Base-by-base conservation (phyloP, 495 filamentous ascomycete species). In the Hapsidospora chrysogenum region DNA sequence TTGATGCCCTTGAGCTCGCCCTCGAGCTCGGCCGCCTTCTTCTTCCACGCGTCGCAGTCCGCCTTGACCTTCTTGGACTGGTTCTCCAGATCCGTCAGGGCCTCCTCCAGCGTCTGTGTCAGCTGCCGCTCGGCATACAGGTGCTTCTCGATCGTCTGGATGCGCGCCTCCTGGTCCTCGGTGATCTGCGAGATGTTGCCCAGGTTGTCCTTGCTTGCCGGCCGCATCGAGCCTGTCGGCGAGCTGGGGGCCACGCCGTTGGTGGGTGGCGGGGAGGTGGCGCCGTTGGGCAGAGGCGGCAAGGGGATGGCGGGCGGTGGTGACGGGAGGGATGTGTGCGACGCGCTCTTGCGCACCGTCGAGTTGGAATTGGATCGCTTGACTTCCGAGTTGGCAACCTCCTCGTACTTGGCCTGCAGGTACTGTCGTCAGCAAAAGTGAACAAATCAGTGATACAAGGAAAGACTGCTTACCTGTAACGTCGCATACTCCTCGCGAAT, bases 131-230 rank as follows among this genome's bases (percentile, higher is more conserved):
- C 89, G 17, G 92, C 86, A 41, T 78, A 79, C 20, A 97, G 71
- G 50, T 96, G 85, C 63, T 94, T 94, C 63, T 96, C 89, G 42
- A 97, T 93, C 17, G 85, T 87, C 31, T 79, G 76, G 49, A 97
- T 92, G 31, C 85, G 87, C 26, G 80, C 76, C 53, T 96, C 92
- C 50, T 93, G 85, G 42, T 97, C 89, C 44, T 96, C 87, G 48
- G 82, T 74, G 33, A 81, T 71, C 41, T 85, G 80, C 18, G 70
- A 63, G 31, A 66, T 63, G 33, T 71, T 74, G n/a, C n/a, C n/a
- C 38, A 87, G 66, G 19, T 39, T 32, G 45, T 95, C 86, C 45
- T 87, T 92, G 61, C 78, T 85, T 11, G 74, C 64, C 37, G 84
- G 84, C 5, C 83, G 76, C 17, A 23, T 8, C 32, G 61, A 56